Evolutionary conservation across 192 early-diverging fungal species (phyloP).

Genomic region (Backusella sp.): DNA sequence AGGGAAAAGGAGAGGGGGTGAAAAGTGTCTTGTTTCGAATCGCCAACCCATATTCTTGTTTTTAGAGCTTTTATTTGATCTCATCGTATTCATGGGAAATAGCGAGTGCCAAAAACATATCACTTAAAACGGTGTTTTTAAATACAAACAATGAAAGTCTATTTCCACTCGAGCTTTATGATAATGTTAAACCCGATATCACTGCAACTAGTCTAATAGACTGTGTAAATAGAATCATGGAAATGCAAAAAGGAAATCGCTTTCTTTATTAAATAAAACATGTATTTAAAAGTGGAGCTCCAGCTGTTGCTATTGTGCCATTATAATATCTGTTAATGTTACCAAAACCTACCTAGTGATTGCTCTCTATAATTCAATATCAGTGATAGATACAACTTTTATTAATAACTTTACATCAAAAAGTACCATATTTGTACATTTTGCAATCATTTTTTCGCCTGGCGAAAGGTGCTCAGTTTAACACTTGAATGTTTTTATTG

Average conservation of each 20-base stretch:
- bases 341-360: no score
- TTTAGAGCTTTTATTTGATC: constrained; percentile 35
- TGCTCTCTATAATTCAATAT: no score
- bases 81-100: constrained; percentile 34
- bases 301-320: neutral
- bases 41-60: neutral
- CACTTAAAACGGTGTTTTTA: constrained; percentile 24
- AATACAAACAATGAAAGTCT: constrained; percentile 15
- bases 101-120: constrained; percentile 28
- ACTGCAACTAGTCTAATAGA: constrained; percentile 17
- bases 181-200: constrained; percentile 19
- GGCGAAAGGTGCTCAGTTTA: no score
- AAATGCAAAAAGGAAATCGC: neutral
- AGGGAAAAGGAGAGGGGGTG: neutral
- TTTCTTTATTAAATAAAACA: neutral
- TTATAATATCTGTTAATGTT: no score
- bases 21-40: no score
- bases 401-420: no score
- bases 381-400: no score
- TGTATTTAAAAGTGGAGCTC: neutral
- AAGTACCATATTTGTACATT: no score
- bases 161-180: constrained; percentile 16
- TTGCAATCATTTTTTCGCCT: no score
- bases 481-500: no score
- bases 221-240: constrained; percentile 25